These are phyloP conservation scores for Fusarium decemcellulare DNA, from an alignment of 2,329 filamentous ascomycete species.

Conservation along the genomic window DNA sequence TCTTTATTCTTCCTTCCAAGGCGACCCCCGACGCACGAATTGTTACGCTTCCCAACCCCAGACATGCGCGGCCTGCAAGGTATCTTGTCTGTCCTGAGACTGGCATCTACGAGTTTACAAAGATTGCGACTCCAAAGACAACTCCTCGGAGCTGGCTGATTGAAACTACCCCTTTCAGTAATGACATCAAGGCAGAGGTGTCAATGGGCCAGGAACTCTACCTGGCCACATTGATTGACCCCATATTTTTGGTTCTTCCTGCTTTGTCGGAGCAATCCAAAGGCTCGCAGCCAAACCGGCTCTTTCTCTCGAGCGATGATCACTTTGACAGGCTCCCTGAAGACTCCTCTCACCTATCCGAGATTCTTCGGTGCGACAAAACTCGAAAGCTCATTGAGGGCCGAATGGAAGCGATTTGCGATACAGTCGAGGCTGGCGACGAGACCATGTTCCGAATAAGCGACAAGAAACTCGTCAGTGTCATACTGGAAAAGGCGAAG, in stretches of 20 bases:
- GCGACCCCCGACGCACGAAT: constrained; percentile 69
- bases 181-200: constrained; percentile 53
- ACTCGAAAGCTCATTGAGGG: constrained; percentile 69
- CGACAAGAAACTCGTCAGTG: constrained; percentile 75
- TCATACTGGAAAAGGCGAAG: constrained; percentile 80
- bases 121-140: constrained; percentile 65
- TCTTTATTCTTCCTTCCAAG: constrained; percentile 74
- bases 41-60: constrained; percentile 72
- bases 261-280: constrained; percentile 68
- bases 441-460: constrained; percentile 89
- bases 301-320: constrained; percentile 80
- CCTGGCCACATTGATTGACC: constrained; percentile 86
- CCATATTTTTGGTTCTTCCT: constrained; percentile 86
- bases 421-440: constrained; percentile 85
- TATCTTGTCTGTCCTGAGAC: constrained; percentile 74
- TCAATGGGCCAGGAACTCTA: constrained; percentile 81
- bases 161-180: constrained; percentile 48
- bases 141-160: constrained; percentile 75
- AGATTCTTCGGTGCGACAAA: constrained; percentile 66
- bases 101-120: constrained; percentile 77
- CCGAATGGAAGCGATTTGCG: constrained; percentile 81
- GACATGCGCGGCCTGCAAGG: constrained; percentile 67
- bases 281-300: constrained; percentile 66
- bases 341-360: constrained; percentile 69
- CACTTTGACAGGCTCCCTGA: constrained; percentile 75